These are phyloP conservation scores for Pelargonium fulgidum DNA, from an alignment of 441 rosid genomes.

Conservation along the genomic window DNA sequence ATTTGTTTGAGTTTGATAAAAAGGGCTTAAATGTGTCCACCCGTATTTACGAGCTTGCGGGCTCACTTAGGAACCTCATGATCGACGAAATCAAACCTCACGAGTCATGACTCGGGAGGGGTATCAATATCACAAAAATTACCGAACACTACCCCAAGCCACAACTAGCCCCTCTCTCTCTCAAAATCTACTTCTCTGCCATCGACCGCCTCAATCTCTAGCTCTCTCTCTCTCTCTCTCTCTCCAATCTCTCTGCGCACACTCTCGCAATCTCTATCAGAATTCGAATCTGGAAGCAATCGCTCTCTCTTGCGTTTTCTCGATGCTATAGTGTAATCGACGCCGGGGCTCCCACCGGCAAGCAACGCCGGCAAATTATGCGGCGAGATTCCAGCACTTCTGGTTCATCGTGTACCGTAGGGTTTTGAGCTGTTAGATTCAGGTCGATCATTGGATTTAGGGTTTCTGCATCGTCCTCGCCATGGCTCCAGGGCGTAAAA, in stretches of 20 bases:
- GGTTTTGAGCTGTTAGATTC: background rate
- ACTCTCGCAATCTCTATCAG: background rate
- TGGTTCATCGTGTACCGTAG: background rate
- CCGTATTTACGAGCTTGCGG: too few species aligned
- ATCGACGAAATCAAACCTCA: too few species aligned
- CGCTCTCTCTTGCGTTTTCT: conserved; percentile 7
- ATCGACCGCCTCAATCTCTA: background rate
- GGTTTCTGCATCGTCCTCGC: conserved; percentile 27
- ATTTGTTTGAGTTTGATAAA: too few species aligned
- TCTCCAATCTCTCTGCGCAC: background rate
- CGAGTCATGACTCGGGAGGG: too few species aligned
- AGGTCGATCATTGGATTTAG: conserved; percentile 6
- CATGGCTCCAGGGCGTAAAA: conserved; percentile 95
- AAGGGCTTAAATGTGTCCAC: too few species aligned
- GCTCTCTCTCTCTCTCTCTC: background rate
- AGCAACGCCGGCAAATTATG: conserved; percentile 22
- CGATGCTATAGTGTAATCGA: conserved; percentile 23
- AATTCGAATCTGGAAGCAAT: background rate
- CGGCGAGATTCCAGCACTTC: conserved; percentile 22
- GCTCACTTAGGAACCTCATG: too few species aligned
- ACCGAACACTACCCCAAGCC: background rate
- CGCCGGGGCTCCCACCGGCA: conserved; percentile 36
- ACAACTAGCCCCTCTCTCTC: background rate
- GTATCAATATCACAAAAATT: background rate
- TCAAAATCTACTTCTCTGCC: conserved; percentile 1